A percentile compares a stretch with the other conserved stretches of the same genome.
These are phyloP conservation scores for Diplotaxis tenuifolia DNA, from an alignment of 345 rosid genomes.

Conservation along the genomic window DNA sequence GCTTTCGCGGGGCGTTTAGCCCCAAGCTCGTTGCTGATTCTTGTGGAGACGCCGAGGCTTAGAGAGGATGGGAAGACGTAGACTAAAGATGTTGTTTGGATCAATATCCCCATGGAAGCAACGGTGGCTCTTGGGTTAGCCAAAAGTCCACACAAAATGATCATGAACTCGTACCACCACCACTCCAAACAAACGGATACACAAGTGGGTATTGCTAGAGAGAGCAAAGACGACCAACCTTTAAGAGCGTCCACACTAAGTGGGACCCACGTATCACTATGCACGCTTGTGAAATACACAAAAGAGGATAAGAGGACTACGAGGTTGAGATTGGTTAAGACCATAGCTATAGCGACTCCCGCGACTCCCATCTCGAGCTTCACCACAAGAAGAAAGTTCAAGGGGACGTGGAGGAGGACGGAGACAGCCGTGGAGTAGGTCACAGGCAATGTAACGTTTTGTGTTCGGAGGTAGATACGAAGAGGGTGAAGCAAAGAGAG, in stretches of 20 bases:
- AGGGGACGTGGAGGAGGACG: conserved; percentile 73
- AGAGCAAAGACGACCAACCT: conserved; percentile 89
- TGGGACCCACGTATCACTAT: conserved; percentile 78
- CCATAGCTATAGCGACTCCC: conserved; percentile 90
- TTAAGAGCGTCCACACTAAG: conserved; percentile 67
- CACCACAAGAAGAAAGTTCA: conserved; percentile 72
- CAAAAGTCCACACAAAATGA: conserved; percentile 80
- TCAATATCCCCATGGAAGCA: conserved; percentile 94
- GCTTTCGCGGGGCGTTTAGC: conserved; percentile 81
- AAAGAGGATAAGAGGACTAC: conserved; percentile 62
- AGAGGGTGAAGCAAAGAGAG: conserved; percentile 94
- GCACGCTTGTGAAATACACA: conserved; percentile 67
- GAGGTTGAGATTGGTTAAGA: conserved; percentile 81
- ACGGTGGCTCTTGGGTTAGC: conserved; percentile 80
- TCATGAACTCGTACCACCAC: conserved; percentile 99
- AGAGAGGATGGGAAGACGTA: conserved; percentile 92
- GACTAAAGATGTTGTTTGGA: conserved; percentile 84
- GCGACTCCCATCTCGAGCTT: conserved; percentile 78
- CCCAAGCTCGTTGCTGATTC: conserved; percentile 90
- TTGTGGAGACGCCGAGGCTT: conserved; percentile 85
- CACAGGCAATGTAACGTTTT: conserved; percentile 79
- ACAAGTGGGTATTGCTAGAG: conserved; percentile 85
- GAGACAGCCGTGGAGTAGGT: conserved; percentile 88
- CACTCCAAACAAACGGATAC: conserved; percentile 93
- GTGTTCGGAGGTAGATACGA: conserved; percentile 79